Percentiles rank a stretch among this genome's conserved stretches.
phyloP scores from a whole-genome alignment of 225 moss, liverwort and hornwort species.

The Straminergon stramineum region DNA sequence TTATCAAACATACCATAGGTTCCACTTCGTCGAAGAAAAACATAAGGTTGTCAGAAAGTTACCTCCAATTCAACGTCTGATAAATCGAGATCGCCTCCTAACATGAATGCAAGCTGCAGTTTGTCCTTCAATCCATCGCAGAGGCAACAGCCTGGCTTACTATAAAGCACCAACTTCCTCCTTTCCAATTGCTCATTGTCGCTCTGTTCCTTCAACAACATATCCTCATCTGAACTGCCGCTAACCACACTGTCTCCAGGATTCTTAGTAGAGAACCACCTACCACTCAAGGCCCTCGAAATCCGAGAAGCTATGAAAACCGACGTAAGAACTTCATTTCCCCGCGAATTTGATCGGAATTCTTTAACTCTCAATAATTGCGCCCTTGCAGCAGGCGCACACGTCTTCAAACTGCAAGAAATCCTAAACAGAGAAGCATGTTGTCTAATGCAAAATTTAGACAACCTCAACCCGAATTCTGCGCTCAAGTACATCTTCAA shows the following conservation, averaged over 20 bases:
- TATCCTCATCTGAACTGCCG: conserved; percentile 8
- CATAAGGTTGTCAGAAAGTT: neutral
- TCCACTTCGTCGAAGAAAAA: neutral
- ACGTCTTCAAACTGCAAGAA: neutral
- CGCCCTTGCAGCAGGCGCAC: neutral
- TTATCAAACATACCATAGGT: neutral
- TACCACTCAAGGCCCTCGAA: neutral
- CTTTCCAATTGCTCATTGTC: conserved; percentile 3
- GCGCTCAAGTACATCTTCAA: conserved; percentile 12
- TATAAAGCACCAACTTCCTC: conserved; percentile 60
- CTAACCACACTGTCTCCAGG: conserved; percentile 15
- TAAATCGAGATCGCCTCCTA: conserved; percentile 18
- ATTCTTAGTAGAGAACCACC: conserved; percentile 2
- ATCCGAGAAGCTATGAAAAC: neutral
- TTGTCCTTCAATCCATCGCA: conserved; percentile 94
- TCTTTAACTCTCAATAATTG: neutral
- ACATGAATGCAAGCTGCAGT: conserved; percentile 36
- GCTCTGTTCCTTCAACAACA: neutral
- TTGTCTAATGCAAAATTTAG: conserved; percentile 16
- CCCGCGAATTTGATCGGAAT: neutral
- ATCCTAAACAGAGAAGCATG: neutral
- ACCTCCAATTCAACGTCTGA: conserved; percentile 65
- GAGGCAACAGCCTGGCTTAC: conserved; percentile 89
- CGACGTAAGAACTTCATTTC: neutral
- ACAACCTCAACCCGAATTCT: conserved; percentile 26